These are phyloP conservation scores for Yamadazyma ubonensis DNA, from an alignment of 805 yeast species.

Conservation along the genomic window DNA sequence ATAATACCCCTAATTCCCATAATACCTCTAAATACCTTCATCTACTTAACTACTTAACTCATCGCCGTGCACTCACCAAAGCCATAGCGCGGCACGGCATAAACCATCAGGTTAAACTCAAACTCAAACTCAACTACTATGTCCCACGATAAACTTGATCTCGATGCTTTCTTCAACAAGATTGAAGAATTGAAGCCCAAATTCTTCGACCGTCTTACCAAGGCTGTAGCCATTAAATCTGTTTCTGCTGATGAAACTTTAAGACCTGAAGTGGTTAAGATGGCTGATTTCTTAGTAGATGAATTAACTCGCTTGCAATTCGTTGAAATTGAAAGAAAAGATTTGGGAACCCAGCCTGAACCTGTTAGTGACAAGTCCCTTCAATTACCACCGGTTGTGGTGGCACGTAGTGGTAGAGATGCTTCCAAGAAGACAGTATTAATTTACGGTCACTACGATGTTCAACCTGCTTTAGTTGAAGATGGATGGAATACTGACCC, in stretches of 20 bases:
- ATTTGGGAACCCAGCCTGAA: constrained; percentile 89
- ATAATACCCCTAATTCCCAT: no score
- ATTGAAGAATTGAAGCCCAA: constrained; percentile 73
- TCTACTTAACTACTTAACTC: no score
- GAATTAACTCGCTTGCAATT: constrained; percentile 78
- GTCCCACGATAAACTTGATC: constrained; percentile 41
- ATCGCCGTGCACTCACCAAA: not conserved
- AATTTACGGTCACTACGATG: constrained; percentile 97
- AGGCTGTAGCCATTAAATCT: constrained; percentile 93
- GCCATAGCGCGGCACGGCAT: not conserved
- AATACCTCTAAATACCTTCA: no score
- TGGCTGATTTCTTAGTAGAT: constrained; percentile 76
- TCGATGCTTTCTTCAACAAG: constrained; percentile 53
- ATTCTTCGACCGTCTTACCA: constrained; percentile 67
- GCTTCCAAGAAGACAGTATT: constrained; percentile 83
- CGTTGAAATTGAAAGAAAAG: constrained; percentile 74
- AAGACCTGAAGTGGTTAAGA: constrained; percentile 85
- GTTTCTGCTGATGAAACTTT: constrained; percentile 88
- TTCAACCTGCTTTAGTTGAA: constrained; percentile 88
- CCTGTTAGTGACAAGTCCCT: constrained; percentile 68
- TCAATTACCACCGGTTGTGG: constrained; percentile 90
- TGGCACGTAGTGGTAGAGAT: constrained; percentile 82
- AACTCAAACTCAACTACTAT: constrained; percentile 21
- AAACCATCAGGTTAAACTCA: not conserved
- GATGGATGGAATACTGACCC: constrained; percentile 98